Evolutionary conservation across 2,329 filamentous ascomycete genomes (phyloP).

Genomic region (Diaporthe citriasiana): DNA sequence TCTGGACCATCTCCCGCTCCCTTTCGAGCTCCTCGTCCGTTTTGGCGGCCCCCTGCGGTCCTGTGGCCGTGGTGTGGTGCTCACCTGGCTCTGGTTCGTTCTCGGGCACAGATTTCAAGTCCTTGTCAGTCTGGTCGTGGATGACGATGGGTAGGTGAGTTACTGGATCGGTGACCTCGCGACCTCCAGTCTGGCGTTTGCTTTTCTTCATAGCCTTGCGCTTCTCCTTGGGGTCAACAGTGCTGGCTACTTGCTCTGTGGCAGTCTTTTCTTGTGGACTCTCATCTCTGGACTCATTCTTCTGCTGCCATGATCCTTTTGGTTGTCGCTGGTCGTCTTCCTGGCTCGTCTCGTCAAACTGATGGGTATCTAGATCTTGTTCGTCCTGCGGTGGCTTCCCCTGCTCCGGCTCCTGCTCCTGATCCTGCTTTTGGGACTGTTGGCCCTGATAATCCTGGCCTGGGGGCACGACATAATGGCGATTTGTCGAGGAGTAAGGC

Average conservation of each 20-base stretch:
- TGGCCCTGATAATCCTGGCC: slow-evolving; percentile 21
- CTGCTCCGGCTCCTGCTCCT: background rate
- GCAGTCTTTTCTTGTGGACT: slow-evolving; percentile 49
- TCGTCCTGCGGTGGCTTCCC: background rate
- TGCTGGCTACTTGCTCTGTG: slow-evolving; percentile 54
- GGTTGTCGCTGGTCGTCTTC: slow-evolving; percentile 17
- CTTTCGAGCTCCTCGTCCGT: slow-evolving; percentile 54
- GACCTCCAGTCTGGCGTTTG: slow-evolving; percentile 61
- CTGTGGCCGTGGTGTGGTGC: slow-evolving; percentile 56
- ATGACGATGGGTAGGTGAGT: slow-evolving; percentile 79
- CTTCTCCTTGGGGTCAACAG: slow-evolving; percentile 60
- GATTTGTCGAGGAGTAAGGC: slow-evolving; percentile 55
- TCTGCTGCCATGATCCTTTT: slow-evolving; percentile 38
- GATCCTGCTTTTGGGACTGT: slow-evolving; percentile 37
- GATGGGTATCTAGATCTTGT: slow-evolving; percentile 6
- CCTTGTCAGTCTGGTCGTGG: slow-evolving; percentile 76
- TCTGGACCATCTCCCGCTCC: slow-evolving; percentile 55
- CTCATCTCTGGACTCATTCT: slow-evolving; percentile 41
- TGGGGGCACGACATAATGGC: slow-evolving; percentile 47
- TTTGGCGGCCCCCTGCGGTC: slow-evolving; percentile 55
- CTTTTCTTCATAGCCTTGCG: slow-evolving; percentile 63
- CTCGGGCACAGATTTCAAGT: slow-evolving; percentile 61
- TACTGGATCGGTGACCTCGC: slow-evolving; percentile 79
- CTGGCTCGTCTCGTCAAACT: background rate
- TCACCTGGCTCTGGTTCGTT: slow-evolving; percentile 54